Evolutionary conservation across 2,329 filamentous ascomycete species (phyloP).

Genomic region (Aspergillus novofumigatus): DNA sequence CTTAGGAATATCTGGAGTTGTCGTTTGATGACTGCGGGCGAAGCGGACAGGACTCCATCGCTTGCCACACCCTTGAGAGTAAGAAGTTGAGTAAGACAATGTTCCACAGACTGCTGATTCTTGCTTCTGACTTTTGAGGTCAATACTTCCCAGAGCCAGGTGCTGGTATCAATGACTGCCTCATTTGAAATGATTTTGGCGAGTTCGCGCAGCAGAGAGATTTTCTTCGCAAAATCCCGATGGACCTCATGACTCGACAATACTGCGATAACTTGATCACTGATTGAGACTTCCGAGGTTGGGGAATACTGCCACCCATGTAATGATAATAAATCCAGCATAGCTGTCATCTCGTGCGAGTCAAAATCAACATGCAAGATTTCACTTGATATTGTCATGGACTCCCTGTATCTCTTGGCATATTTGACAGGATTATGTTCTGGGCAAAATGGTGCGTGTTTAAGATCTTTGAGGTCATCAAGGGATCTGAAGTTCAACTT

Average conservation of each 20-base stretch:
- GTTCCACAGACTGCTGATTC: background rate
- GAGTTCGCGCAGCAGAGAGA: slow-evolving; percentile 11
- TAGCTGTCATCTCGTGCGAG: slow-evolving; percentile 16
- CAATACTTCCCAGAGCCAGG: slow-evolving; percentile 5
- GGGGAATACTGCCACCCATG: slow-evolving; percentile 4
- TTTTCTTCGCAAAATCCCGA: slow-evolving; percentile 1
- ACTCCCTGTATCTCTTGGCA: background rate
- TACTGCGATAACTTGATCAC: slow-evolving; percentile 17
- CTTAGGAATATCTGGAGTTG: slow-evolving; percentile 5
- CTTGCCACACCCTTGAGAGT: background rate
- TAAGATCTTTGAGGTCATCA: slow-evolving; percentile 8
- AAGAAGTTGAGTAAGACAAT: background rate
- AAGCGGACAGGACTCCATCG: background rate
- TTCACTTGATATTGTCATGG: background rate
- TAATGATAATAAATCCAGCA: slow-evolving; percentile 15
- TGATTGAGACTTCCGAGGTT: slow-evolving; percentile 14
- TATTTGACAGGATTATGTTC: slow-evolving; percentile 10
- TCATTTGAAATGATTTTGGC: slow-evolving; percentile 4
- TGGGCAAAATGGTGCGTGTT: slow-evolving; percentile 10
- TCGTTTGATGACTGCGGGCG: background rate
- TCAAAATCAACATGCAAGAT: slow-evolving; percentile 26
- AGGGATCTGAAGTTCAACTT: slow-evolving; percentile 8
- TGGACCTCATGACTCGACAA: slow-evolving; percentile 6
- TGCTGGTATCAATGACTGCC: slow-evolving; percentile 4
- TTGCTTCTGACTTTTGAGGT: background rate